Base-by-base conservation (phyloP, 306 rosid species). In the Cucumis melo region DNA sequence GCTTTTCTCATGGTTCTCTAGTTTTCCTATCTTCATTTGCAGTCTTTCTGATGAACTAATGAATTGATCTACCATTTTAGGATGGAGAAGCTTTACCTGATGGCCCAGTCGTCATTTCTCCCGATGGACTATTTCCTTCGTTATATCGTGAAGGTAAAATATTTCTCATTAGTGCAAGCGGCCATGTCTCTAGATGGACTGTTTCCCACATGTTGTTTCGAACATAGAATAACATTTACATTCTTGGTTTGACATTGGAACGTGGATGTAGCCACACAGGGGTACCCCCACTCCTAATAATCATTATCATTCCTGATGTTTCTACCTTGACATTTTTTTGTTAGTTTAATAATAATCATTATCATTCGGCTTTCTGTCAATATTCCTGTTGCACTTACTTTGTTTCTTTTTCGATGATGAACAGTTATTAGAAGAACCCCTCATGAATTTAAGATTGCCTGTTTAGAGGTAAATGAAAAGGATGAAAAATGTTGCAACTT, bases 341-440 rank as follows among this genome's bases (percentile, higher is more conserved):
- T 17, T 17, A 46, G 5, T 3, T 46, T 12, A 46, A 46, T 46
- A 46, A 23, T 60, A 3, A 14, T n/a, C n/a, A n/a, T 60, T 24
- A 24, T 60, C 3, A 10, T 0, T 34, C 20, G 41, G 41, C 67
- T 16, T n/a, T 58, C 24, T 61, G 15, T 29, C 2, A 5, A 29
- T 14, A 29, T 63, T 63, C 17, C 3, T 7, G 46, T 16, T 78
- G 57, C 39, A 39, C 78, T 73, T 64, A 56, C 10, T 29, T 1
- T 77, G 23, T 39, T 51, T 60, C 34, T 66, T 27, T 42, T 55
- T 58, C 36, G 53, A 53, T 36, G 79, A 74, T 78, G 75, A 78
- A 10, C 87, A 93, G 98, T 93, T 27, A 91, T 93, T 82, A 86
- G 98, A 90, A 90, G 98, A 87, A 93, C 98, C 72, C 98, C 98